Evolutionary conservation across 306 rosid species (phyloP), one percentile per base, ranked within the genome.

Genomic region (Cicer pinnatifidum): DNA sequence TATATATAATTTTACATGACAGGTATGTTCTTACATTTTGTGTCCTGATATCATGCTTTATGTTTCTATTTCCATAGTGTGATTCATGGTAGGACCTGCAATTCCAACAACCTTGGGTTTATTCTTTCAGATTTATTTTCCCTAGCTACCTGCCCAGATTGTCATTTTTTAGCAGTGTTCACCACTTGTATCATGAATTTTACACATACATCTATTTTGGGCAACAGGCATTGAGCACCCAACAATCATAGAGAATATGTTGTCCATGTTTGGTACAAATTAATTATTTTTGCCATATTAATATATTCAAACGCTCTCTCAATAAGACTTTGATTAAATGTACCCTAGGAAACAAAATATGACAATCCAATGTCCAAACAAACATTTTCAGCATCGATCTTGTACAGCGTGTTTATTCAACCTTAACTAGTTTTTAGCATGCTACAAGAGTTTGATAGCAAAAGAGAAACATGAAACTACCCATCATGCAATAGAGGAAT

Each of bases 401-500:
- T 67, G 11, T 28, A 41, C 47, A 53, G 48, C 38, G 56, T n/a
- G 56, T 41, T n/a, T 16, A 13, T 76, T 41, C 39, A 67, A 35
- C 58, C 51, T 39, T 20, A 50, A 69, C 35, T 39, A 56, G 23
- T 39, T 20, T 44, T 6, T 28, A 28, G 1, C 35, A 17, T 19
- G 48, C 52, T 48, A 7, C 68, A 60, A 15, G 65, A 77, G 33
- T 60, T 69, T 45, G 54, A 58, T 13, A 40, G 53, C 13, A 37
- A 8, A 23, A 77, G 56, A 66, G 23, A 69, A 33, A 37, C 9
- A 75, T 40, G 54, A 35, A 46, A 33, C 67, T 4, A 52, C 17
- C 12, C 41, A 8, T 11, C 40, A 43, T 33, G 45, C 35, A 9
- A 67, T 68, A 19, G 33, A 60, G 35, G 35, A 12, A 51, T 47